A percentile compares a stretch with the other conserved stretches of the same genome.
phyloP scores from a whole-genome alignment of 2,329 filamentous ascomycete species.

The Myriosclerotinia curreyana region DNA sequence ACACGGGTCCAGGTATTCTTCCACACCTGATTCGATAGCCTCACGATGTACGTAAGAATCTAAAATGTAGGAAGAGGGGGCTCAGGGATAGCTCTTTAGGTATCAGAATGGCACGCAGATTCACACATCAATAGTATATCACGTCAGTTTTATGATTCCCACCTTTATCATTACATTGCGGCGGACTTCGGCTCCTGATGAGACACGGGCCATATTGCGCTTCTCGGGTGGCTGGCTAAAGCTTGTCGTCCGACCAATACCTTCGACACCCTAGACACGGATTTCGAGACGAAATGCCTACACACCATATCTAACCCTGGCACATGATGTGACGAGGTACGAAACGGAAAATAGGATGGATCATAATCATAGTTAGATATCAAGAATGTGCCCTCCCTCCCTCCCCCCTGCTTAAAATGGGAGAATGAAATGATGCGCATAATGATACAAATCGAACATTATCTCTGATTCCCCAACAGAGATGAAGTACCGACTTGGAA shows the following conservation, averaged over 20 bases:
- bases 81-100: background rate
- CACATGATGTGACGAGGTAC: slow-evolving; percentile 7
- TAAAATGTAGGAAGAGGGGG: background rate
- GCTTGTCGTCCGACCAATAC: slow-evolving; percentile 14
- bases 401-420: background rate
- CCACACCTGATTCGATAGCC: slow-evolving; percentile 4
- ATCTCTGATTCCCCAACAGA: background rate
- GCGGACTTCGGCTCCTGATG: slow-evolving; percentile 9
- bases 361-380: background rate
- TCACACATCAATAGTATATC: background rate
- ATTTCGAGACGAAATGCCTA: slow-evolving; percentile 34
- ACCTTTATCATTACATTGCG: slow-evolving; percentile 7
- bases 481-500: background rate
- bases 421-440: slow-evolving; percentile 2
- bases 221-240: slow-evolving; percentile 20
- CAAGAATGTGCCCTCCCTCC: background rate
- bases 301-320: slow-evolving; percentile 14
- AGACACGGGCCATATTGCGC: slow-evolving; percentile 22
- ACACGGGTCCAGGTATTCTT: slow-evolving; percentile 2
- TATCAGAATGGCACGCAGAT: slow-evolving; percentile 1
- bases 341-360: background rate
- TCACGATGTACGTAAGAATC: slow-evolving; percentile 7
- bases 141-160: slow-evolving; percentile 2
- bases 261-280: slow-evolving; percentile 19
- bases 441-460: slow-evolving; percentile 1